Conservation (phyloP, 2,329 filamentous ascomycete species). For the Chalaropsis ovoidea region DNA sequence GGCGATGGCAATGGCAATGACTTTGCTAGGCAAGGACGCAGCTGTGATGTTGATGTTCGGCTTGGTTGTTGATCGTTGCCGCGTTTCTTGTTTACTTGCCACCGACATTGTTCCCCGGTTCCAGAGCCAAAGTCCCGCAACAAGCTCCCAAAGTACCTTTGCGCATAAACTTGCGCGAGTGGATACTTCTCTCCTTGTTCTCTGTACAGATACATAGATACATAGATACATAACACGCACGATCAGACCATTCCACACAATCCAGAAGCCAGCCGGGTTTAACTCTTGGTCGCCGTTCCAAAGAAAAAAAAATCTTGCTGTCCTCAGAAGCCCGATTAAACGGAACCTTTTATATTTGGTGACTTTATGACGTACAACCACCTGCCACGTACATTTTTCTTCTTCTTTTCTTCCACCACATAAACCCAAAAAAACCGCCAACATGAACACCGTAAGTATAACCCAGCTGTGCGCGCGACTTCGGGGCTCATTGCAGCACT, state of each 20-base stretch:
- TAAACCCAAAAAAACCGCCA: constrained; percentile 26
- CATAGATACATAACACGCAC: background rate
- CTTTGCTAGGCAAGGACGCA: no score
- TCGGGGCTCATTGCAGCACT: background rate
- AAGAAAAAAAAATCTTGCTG: constrained; percentile 12
- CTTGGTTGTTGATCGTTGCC: no score
- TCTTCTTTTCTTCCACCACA: background rate
- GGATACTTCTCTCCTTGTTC: background rate
- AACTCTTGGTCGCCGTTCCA: constrained; percentile 7
- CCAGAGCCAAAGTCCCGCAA: background rate
- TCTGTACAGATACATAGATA: background rate
- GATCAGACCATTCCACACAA: constrained; percentile 1
- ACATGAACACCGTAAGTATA: constrained; percentile 47
- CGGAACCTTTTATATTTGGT: no score
- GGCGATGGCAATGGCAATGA: no score
- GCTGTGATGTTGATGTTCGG: no score
- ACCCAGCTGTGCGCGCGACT: background rate
- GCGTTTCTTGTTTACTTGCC: no score
- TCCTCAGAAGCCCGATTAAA: background rate
- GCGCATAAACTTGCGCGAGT: background rate
- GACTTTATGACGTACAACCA: no score
- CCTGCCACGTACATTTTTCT: background rate
- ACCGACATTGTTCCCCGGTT: no score
- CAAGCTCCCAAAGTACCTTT: background rate
- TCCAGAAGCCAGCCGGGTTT: background rate